Percentiles rank a stretch among this genome's conserved stretches.
Evolutionary conservation across 1,284 basidiomycete species (phyloP).

Genomic region (Calocybe gambosa): DNA sequence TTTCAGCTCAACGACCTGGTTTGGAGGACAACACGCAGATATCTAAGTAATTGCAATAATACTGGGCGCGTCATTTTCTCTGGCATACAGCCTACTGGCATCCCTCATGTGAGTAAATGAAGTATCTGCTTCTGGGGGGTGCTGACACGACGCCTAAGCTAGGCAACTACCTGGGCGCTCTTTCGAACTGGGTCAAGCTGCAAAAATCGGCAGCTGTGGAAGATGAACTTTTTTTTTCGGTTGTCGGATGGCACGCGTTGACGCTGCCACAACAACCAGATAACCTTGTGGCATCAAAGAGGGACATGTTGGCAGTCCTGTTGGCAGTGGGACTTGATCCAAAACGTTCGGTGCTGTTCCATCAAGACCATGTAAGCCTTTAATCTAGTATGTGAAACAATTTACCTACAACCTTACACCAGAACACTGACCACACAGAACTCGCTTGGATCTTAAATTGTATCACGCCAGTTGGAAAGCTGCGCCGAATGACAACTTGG

Average conservation of each 20-base stretch:
- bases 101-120: constrained; percentile 64
- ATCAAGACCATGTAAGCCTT: constrained; percentile 77
- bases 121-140: constrained; percentile 5
- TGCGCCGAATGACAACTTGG: constrained; percentile 94
- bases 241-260: constrained; percentile 90
- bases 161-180: constrained; percentile 90
- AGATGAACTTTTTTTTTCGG: constrained; percentile 75
- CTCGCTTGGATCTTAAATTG: constrained; percentile 92
- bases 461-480: constrained; percentile 74
- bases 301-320: constrained; percentile 79
- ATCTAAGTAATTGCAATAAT: too few species aligned
- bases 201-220: constrained; percentile 54
- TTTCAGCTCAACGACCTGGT: constrained; percentile 2
- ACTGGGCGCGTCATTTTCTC: constrained; percentile 55
- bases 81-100: constrained; percentile 81
- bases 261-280: constrained; percentile 83
- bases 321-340: constrained; percentile 86
- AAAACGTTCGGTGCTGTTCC: constrained; percentile 71
- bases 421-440: constrained; percentile 85
- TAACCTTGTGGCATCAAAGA: constrained; percentile 54
- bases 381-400: neutral
- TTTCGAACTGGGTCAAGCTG: constrained; percentile 83
- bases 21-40: constrained; percentile 9
- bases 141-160: constrained; percentile 45
- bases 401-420: neutral